These are phyloP conservation scores for Thyridium curvatum DNA, from an alignment of 2,329 filamentous ascomycete genomes.

Conservation along the genomic window DNA sequence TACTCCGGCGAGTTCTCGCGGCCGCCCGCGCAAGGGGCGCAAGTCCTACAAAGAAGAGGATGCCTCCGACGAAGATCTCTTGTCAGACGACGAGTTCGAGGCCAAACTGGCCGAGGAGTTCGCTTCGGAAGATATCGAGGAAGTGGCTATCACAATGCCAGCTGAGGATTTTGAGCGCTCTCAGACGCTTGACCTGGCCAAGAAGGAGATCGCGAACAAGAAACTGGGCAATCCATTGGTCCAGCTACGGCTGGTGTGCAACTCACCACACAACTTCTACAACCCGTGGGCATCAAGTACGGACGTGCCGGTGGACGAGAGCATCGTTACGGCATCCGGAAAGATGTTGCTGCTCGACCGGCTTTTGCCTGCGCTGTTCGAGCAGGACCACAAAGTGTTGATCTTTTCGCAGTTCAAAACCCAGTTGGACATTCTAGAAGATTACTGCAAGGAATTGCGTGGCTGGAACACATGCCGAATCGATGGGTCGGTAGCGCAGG, in stretches of 20 bases:
- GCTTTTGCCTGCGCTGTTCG: conserved; percentile 69
- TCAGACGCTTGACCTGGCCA: conserved; percentile 69
- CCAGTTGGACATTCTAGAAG: conserved; percentile 83
- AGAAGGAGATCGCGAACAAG: conserved; percentile 82
- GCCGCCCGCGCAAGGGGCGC: conserved; percentile 42
- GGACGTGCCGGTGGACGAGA: conserved; percentile 63
- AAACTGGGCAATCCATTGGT: conserved; percentile 90
- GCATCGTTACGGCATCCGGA: conserved; percentile 77
- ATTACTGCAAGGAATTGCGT: conserved; percentile 75
- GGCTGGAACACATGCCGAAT: conserved; percentile 82
- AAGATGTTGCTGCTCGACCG: conserved; percentile 95
- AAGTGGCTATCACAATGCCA: conserved; percentile 27
- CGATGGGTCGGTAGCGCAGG: conserved; percentile 78
- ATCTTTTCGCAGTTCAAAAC: conserved; percentile 97
- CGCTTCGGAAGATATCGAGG: conserved; percentile 30
- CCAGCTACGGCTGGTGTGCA: conserved; percentile 87
- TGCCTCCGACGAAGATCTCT: conserved; percentile 50
- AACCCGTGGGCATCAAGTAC: conserved; percentile 70
- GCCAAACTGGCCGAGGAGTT: conserved; percentile 64
- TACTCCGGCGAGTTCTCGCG: conserved; percentile 57
- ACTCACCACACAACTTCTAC: conserved; percentile 94
- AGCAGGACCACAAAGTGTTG: conserved; percentile 77
- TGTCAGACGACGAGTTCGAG: conserved; percentile 84
- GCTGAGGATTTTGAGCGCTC: conserved; percentile 58
- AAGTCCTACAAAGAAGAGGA: conserved; percentile 48